These are phyloP conservation scores for Taiozyma sp. DNA, from an alignment of 1,139 yeast genomes.

Conservation along the genomic window DNA sequence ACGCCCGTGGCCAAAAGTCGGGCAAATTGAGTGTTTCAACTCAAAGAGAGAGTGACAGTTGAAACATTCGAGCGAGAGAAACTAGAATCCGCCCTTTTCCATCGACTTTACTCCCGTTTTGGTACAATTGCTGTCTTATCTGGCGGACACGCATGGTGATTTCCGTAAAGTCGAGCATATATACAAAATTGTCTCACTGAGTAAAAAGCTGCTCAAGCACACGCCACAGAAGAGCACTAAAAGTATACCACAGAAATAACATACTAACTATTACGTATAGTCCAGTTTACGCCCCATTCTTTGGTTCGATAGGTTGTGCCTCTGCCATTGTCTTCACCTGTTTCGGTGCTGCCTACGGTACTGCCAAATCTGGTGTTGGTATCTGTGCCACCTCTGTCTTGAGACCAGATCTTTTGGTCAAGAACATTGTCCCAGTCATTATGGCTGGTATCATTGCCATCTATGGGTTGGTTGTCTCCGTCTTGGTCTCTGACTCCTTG, in stretches of 20 bases:
- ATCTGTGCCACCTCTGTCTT: conserved; percentile 97
- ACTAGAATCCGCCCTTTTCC: background rate
- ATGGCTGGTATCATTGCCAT: conserved; percentile 99
- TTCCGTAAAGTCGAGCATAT: background rate
- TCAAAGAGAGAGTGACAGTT: background rate
- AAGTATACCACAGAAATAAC: background rate
- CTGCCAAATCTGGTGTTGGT: conserved; percentile 99
- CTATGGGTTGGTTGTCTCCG: conserved; percentile 96
- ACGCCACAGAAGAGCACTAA: background rate
- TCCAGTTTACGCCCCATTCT: conserved; percentile 62
- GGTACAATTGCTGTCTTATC: background rate
- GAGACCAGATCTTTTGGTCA: conserved; percentile 93
- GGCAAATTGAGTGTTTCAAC: background rate
- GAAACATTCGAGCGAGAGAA: background rate
- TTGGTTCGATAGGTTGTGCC: conserved; percentile 98
- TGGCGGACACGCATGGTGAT: background rate
- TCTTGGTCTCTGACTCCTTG: conserved; percentile 86
- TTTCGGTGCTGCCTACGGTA: conserved; percentile 99
- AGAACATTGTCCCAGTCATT: conserved; percentile 91
- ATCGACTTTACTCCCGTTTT: background rate
- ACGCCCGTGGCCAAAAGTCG: background rate
- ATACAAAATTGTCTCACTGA: background rate
- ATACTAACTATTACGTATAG: conserved; percentile 10
- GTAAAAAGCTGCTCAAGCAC: background rate
- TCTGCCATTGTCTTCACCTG: conserved; percentile 98